Conservation (phyloP, 305 asterid species). For the Fraxinus dipetala region DNA sequence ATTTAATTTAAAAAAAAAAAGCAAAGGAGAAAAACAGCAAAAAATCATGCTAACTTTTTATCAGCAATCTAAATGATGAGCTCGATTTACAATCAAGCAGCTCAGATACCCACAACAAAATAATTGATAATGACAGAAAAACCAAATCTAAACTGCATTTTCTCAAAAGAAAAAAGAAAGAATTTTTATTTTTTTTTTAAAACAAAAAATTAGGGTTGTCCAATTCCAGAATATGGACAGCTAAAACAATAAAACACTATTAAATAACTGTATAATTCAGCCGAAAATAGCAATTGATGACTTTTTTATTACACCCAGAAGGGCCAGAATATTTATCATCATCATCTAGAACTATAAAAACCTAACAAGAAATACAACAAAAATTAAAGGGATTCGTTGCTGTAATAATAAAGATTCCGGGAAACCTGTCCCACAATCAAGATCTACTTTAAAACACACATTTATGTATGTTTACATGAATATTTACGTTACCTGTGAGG, state of each 20-base stretch:
- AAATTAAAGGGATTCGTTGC: conserved; percentile 6
- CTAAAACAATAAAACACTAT: neutral
- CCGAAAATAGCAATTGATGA: conserved; percentile 4
- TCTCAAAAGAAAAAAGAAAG: neutral
- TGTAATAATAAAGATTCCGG: conserved; percentile 16
- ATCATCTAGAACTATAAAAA: neutral
- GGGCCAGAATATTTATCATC: neutral
- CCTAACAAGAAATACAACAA: neutral
- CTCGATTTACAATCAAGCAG: conserved; percentile 20
- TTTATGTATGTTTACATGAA: neutral
- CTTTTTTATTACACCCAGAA: neutral
- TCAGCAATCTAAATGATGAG: conserved; percentile 12
- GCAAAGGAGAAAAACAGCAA: neutral
- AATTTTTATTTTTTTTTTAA: no score
- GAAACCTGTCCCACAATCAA: neutral
- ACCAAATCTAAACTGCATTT: neutral
- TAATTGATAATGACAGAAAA: neutral
- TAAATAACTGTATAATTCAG: conserved; percentile 1
- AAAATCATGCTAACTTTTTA: neutral
- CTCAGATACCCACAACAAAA: conserved; percentile 6
- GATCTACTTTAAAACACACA: conserved; percentile 18
- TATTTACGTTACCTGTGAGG: conserved; percentile 17
- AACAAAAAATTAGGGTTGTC: neutral
- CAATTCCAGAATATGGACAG: neutral
- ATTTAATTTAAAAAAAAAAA: neutral